Evolutionary conservation across 208 protist genomes (phyloP), one percentile per base, ranked within the genome.

Genomic region (Trypanosoma avium): DNA sequence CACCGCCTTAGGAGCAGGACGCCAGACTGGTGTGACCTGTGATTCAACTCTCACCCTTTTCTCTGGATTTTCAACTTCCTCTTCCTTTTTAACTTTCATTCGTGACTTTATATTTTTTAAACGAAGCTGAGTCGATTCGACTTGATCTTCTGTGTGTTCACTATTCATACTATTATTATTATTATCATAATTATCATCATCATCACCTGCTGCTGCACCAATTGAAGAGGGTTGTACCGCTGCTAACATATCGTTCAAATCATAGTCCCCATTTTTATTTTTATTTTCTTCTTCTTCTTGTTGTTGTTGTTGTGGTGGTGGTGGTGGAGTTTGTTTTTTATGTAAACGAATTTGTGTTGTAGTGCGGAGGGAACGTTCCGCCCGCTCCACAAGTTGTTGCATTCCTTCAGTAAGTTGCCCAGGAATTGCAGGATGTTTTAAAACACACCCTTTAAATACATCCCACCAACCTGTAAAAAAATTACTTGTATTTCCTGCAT

Each of bases 391-490:
- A 17, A 88, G 67, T 0, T 60, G 27, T 72, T 75, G 82, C 21
- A 75, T 50, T 12, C 62, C 78, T 0, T 52, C 38, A 36, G 70
- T 57, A 1, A 88, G 67, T 54, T 80, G 75, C 7, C 72, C 78
- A 8, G 82, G 75, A 43, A 88, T 67, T 43, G 57, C 60, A n/a
- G 59, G 30, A 55, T 88, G 75, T 17, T 70, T 54, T 60, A 88
- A 57, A 21, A 88, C 82, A 50, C 57, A 67, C 13, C 24, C n/a
- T 15, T 77, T 71, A 40, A 88, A 84, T 7, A 67, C 47, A 0
- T 63, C 67, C 82, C 82, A 88, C 82, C 82, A 88, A 32, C 58
- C 62, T 12, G 30, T 47, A 30, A 5, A 55, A 15, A 9, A 19
- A 50, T 40, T 24, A 29, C 22, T 24, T 9, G 4, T 22, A 29